Evolutionary conservation across 495 filamentous ascomycete species (phyloP).

Genomic region (Annulohypoxylon bovei): DNA sequence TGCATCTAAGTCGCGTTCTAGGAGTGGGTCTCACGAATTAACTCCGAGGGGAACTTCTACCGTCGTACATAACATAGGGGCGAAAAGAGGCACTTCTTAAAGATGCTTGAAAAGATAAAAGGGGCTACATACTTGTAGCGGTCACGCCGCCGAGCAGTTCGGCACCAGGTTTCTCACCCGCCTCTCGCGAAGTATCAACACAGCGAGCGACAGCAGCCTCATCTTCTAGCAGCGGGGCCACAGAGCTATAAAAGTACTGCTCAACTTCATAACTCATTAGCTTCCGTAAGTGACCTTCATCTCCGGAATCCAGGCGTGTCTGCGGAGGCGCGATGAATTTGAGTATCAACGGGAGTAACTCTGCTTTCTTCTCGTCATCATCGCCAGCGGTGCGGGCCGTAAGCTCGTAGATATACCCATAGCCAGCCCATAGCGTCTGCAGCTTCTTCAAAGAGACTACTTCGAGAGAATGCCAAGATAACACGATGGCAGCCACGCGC

Average conservation of each 20-base stretch:
- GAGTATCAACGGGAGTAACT: constrained; percentile 47
- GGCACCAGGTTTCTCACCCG: constrained; percentile 36
- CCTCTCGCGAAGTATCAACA: constrained; percentile 43
- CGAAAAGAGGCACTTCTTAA: background rate
- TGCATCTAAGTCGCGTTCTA: too few relatives aligned
- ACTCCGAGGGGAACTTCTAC: too few relatives aligned
- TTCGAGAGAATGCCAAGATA: constrained; percentile 44
- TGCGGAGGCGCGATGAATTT: constrained; percentile 52
- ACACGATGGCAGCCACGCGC: constrained; percentile 37
- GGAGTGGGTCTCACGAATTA: too few relatives aligned
- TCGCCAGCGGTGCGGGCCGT: constrained; percentile 39
- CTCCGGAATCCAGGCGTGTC: constrained; percentile 29
- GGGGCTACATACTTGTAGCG: constrained; percentile 28
- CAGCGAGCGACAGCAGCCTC: constrained; percentile 45
- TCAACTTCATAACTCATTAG: constrained; percentile 60
- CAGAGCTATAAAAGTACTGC: constrained; percentile 56
- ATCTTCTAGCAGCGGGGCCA: constrained; percentile 44
- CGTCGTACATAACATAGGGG: too few relatives aligned
- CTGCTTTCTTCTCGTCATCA: constrained; percentile 1
- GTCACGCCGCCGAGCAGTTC: constrained; percentile 49
- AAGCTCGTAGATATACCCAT: constrained; percentile 56
- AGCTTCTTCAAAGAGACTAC: constrained; percentile 44
- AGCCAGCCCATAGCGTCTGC: constrained; percentile 56
- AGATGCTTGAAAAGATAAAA: background rate
- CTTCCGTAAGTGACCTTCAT: constrained; percentile 58